phyloP scores from a whole-genome alignment of 306 rosid genomes.

The Trifolium fragiferum region DNA sequence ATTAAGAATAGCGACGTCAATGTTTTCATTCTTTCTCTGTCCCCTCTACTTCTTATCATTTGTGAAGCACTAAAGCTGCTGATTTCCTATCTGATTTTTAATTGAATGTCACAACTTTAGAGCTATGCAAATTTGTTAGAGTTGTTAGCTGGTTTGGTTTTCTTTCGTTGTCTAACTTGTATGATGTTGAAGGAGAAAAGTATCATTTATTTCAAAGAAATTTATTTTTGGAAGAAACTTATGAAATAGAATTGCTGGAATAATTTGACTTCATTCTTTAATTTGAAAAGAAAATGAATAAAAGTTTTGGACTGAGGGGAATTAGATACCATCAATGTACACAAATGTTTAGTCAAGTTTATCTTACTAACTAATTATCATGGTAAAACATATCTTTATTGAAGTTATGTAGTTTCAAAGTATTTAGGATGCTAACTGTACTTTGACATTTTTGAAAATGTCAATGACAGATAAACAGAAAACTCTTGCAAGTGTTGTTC shows the following conservation, averaged over 20 bases:
- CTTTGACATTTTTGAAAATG: conserved; percentile 35
- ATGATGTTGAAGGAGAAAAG: not conserved
- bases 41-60: conserved; percentile 3
- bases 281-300: conserved; percentile 27
- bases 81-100: conserved; percentile 28
- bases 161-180: not conserved
- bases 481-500: conserved; percentile 75
- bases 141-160: conserved; percentile 7
- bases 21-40: not conserved
- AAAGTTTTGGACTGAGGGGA: conserved; percentile 32
- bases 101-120: conserved; percentile 11
- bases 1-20: conserved; percentile 5
- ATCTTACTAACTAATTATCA: conserved; percentile 30
- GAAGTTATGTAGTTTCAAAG: conserved; percentile 28
- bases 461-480: conserved; percentile 70
- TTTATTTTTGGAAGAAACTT: conserved; percentile 22
- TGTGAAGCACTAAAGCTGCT: conserved; percentile 18
- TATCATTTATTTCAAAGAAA: conserved; percentile 30
- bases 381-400: conserved; percentile 25
- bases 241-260: conserved; percentile 15
- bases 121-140: conserved; percentile 19
- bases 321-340: conserved; percentile 7
- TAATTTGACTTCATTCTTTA: conserved; percentile 32
- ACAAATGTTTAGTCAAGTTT: conserved; percentile 15
- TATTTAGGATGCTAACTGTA: conserved; percentile 29